Base-by-base conservation (phyloP, 2,329 filamentous ascomycete genomes). In the Cytospora chrysosperma region DNA sequence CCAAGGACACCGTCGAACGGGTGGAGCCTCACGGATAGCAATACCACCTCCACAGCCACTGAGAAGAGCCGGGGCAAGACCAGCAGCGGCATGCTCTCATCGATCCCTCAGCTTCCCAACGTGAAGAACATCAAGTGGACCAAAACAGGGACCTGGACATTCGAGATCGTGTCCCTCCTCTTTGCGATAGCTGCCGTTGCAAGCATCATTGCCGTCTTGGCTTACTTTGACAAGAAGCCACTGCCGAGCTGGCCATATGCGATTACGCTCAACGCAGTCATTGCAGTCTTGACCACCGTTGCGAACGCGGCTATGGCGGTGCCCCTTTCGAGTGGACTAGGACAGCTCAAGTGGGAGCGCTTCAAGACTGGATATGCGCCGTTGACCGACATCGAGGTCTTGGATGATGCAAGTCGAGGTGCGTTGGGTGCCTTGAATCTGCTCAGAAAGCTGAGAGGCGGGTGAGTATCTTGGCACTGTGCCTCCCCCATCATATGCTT, bases 391-490 rank as follows among this genome's bases (percentile, higher is more conserved):
- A 73, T 75, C 70, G 73, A 75, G 64, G 62, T 67, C 2, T 73
- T 74, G 40, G 73, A 75, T 49, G 72, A 75, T 21, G 73, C 73
- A 6, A 75, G 73, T 28, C 71, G 72, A 3, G 73, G 73, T 1
- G 70, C 70, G 0, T 68, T 70, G 66, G 73, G 73, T 1, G 71
- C 73, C 19, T 5, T 74, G 19, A 70, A 70, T 37, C 60, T 75
- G 64, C 61, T 75, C 13, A 58, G 68, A 1, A 69, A 68, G 12
- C 55, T 64, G 2, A 65, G 72, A 19, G 73, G 73, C 61, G 73
- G 73, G 72, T 74, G 61, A 63, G 69, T 65, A 15, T 5, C 15
- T 12, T 30, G 13, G n/a, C n/a, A 15, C 30, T 15, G 3, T 27
- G 12, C 19, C 12, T 17, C 3, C 15, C 21, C 12, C 13, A 26